phyloP scores from a whole-genome alignment of 1,284 basidiomycete species.

The Takashimella koratensis region DNA sequence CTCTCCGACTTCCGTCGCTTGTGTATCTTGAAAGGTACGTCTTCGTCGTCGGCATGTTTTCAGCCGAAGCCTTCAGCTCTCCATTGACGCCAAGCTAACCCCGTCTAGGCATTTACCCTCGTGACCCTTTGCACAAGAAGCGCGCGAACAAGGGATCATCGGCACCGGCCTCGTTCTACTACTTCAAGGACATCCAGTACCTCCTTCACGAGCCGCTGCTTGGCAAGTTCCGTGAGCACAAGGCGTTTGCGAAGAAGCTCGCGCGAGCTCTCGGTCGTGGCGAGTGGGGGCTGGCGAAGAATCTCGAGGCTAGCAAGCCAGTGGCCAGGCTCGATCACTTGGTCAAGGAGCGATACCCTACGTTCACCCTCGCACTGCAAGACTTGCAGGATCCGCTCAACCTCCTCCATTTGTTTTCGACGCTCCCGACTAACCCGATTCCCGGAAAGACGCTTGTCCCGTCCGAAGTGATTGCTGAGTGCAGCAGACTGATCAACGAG shows the following conservation, averaged over 20 bases:
- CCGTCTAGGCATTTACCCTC: constrained; percentile 84
- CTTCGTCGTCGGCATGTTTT: not conserved
- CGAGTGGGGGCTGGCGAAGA: constrained; percentile 94
- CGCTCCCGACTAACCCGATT: constrained; percentile 72
- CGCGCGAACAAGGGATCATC: constrained; percentile 97
- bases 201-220: constrained; percentile 95
- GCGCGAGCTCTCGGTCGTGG: constrained; percentile 86
- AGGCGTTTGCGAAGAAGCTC: constrained; percentile 97
- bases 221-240: constrained; percentile 94
- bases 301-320: constrained; percentile 86
- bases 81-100: not conserved
- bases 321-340: constrained; percentile 90
- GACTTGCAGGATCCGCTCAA: constrained; percentile 98
- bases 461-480: constrained; percentile 82
- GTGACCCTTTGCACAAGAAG: constrained; percentile 88
- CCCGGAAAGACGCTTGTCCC: constrained; percentile 63
- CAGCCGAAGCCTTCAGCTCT: too few species aligned
- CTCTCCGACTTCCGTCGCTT: constrained; percentile 94
- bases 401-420: constrained; percentile 88
- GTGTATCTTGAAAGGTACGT: constrained; percentile 92
- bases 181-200: constrained; percentile 96
- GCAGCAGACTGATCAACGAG: constrained; percentile 80
- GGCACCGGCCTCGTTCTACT: constrained; percentile 96
- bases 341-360: constrained; percentile 97
- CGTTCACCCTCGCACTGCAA: constrained; percentile 90